Base-by-base conservation (phyloP, 1,284 basidiomycete species). In the Malassezia furfur region DNA sequence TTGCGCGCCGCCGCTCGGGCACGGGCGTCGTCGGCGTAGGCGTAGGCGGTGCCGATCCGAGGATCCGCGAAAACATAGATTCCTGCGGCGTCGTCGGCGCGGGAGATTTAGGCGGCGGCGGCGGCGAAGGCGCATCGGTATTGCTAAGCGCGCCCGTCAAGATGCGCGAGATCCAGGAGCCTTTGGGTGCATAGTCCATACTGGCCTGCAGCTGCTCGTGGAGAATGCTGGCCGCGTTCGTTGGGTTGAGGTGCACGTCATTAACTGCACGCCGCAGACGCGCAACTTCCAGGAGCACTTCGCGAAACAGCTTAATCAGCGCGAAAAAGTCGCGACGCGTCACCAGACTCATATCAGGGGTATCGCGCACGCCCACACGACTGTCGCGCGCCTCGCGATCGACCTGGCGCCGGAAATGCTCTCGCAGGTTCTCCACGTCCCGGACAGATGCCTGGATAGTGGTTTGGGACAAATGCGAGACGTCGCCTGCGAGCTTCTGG, bases 161-260 rank as follows among this genome's bases (percentile, higher is more conserved):
- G 35, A 49, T 49, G 30, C 58, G 52, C 15, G 54, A 30, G 15
- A 58, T 32, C 43, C 60, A 57, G 15, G 31, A 37, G 34, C 54
- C 30, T 25, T 44, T 31, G 3, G 52, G 48, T 8, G 46, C 52
- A 45, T 45, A 28, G 37, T 57, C 21, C 37, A 28, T 47, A 9
- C 60, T 62, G 15, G 49, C 64, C 15, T 66, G 67, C 2, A 74
- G 63, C 31, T 72, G 67, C 34, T 73, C 69, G 8, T 71, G 55
- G 21, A 73, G 60, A 35, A 73, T 60, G 52, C 61, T 62, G 25
- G 65, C 50, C 3, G 71, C 91, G 21, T 84, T 78, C 2, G 81
- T 78, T 19, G 93, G 93, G 59, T 96, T 87, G 37, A 98, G 81
- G 49, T 91, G 85, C 31, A 96, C 80, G 60, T 94, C 86, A 74